These are phyloP conservation scores for Rusavskia elegans DNA, from an alignment of 495 filamentous ascomycete species.

Conservation along the genomic window DNA sequence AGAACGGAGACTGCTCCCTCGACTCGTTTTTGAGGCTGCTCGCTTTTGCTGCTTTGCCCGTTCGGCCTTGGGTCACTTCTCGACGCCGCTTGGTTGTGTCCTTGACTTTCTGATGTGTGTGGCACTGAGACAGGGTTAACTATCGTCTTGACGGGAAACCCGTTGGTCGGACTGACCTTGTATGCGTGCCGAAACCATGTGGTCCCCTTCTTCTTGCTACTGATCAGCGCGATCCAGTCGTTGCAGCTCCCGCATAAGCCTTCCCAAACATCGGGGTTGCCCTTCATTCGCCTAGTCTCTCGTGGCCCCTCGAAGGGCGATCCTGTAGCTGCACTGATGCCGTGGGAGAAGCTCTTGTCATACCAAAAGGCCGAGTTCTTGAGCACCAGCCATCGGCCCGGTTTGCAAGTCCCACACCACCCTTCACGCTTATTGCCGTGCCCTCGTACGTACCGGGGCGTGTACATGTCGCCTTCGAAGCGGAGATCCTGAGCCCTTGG, in stretches of 20 bases:
- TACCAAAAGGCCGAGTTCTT: slow-evolving; percentile 83
- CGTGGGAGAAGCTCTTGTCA: slow-evolving; percentile 69
- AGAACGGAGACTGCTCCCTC: slow-evolving; percentile 9
- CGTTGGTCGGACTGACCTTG: slow-evolving; percentile 38
- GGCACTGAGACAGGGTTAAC: slow-evolving; percentile 36
- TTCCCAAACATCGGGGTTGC: slow-evolving; percentile 70
- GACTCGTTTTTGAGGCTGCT: neutral
- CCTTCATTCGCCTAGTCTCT: slow-evolving; percentile 56
- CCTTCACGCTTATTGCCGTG: slow-evolving; percentile 71
- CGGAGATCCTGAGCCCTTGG: slow-evolving; percentile 64
- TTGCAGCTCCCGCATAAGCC: slow-evolving; percentile 61
- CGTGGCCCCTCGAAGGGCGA: slow-evolving; percentile 55
- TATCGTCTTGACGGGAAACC: neutral
- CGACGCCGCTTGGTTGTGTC: slow-evolving; percentile 55
- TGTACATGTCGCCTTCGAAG: slow-evolving; percentile 65
- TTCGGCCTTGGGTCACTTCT: slow-evolving; percentile 38
- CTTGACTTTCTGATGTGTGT: slow-evolving; percentile 58
- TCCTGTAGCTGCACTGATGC: slow-evolving; percentile 64
- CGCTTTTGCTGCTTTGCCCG: slow-evolving; percentile 15
- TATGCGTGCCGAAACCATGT: slow-evolving; percentile 77
- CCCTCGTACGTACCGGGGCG: slow-evolving; percentile 61
- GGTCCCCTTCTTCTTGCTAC: slow-evolving; percentile 74
- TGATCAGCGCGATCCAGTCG: slow-evolving; percentile 64
- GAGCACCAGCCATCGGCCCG: slow-evolving; percentile 63
- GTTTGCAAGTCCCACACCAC: slow-evolving; percentile 74